Base-by-base conservation (phyloP, 2,329 filamentous ascomycete genomes). In the Clonostachys rosea region DNA sequence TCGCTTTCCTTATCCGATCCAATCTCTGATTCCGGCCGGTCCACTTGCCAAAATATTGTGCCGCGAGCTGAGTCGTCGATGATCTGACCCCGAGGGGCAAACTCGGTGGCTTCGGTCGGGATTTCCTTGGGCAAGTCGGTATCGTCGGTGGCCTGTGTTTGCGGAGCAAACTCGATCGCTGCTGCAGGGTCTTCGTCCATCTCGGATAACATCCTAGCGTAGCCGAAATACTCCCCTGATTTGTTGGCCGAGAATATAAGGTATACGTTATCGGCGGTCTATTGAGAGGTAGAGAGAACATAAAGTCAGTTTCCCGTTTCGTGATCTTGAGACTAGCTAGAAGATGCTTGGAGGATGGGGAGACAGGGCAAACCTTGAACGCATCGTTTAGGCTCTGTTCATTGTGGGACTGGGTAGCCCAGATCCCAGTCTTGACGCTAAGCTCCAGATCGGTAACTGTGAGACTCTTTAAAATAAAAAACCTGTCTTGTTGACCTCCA, bases 221-320 rank as follows among this genome's bases (percentile, higher is more conserved):
- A 96, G 17, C 92, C 92, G 67, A 94, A 96, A 61, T 96, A 97
- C 65, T 96, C 92, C 12, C 92, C 92, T 0, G 92, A 96, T 60
- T 96, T 96, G 66, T 97, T 97, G 12, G 92, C 92, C 2, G 92
- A 97, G 64, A 97, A 97, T 13, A 97, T 82, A 33, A 97, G 74
- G 59, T 91, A 96, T 2, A 97, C 91, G 58, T 87, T 89, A 46
- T 95, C 89, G 13, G 84, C 81, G 10, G 75, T 73, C 91, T 95
- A 37, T 30, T 30, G 24, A 43, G 10, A 30, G 11, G n/a, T 7
- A 16, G 16, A 30, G 24, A 30, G 8, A 30, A 30, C 24, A 30
- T 10, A 30, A 8, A 30, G 24, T 30, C 24, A 30, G 24, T 30
- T 30, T 30, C 24, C 24, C 24, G 24, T 9, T 30, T 30, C 24